Conservation (phyloP, 495 filamentous ascomycete genomes). For the Evernia prunastri region DNA sequence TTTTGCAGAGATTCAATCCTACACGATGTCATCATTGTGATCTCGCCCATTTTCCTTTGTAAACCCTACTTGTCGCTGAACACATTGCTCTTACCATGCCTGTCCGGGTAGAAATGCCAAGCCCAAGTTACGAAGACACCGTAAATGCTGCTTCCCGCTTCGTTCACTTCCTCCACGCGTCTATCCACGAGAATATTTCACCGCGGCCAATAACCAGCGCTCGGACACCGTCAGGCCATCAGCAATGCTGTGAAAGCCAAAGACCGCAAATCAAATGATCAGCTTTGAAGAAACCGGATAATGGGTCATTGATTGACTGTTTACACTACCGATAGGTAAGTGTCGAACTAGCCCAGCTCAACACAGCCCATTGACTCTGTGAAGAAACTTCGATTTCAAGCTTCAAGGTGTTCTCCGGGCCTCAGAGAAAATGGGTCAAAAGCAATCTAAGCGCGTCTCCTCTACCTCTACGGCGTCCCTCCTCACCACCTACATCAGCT, state of each 20-base stretch:
- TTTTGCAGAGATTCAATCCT: background rate
- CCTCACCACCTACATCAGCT: slow-evolving; percentile 1
- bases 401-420: background rate
- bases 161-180: background rate
- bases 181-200: background rate
- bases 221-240: background rate
- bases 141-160: background rate
- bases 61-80: background rate
- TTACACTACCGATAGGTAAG: background rate
- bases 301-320: background rate
- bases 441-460: slow-evolving; percentile 12
- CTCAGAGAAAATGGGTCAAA: slow-evolving; percentile 9
- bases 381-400: background rate
- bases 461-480: slow-evolving; percentile 12
- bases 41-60: background rate
- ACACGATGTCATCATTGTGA: background rate
- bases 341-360: background rate
- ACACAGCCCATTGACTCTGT: background rate
- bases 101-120: background rate
- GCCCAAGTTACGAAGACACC: background rate
- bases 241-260: background rate
- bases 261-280: background rate
- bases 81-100: background rate
- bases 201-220: background rate
- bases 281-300: background rate